Percentiles rank a stretch among this genome's conserved stretches.
Conservation (phyloP, 2,329 filamentous ascomycete genomes). For the Phyllachora maydis region DNA sequence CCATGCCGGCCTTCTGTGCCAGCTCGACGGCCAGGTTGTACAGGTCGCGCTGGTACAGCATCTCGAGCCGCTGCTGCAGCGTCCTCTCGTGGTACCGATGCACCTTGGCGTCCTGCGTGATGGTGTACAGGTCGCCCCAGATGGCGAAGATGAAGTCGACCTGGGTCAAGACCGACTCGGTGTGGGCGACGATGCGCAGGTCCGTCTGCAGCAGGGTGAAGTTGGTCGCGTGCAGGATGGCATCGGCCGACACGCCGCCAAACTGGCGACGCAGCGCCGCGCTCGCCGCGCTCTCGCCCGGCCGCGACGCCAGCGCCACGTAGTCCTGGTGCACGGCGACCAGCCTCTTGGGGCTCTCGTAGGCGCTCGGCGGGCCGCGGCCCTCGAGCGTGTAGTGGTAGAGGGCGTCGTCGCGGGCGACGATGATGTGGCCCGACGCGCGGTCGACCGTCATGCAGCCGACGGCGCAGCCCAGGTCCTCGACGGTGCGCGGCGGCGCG, state of each 20-base stretch:
- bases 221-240: conserved; percentile 67
- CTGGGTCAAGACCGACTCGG: conserved; percentile 63
- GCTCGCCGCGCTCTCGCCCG: conserved; percentile 36
- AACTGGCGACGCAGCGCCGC: conserved; percentile 46
- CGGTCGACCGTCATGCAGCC: conserved; percentile 85
- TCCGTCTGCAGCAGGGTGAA: conserved; percentile 88
- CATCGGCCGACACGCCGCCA: conserved; percentile 50
- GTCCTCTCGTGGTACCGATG: conserved; percentile 75
- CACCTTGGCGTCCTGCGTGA: conserved; percentile 83
- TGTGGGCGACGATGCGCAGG: conserved; percentile 74
- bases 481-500: conserved; percentile 68
- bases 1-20: conserved; percentile 73
- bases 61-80: conserved; percentile 76
- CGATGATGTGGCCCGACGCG: conserved; percentile 57
- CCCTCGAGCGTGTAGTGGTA: conserved; percentile 83
- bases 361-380: conserved; percentile 71
- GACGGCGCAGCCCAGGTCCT: conserved; percentile 78
- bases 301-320: conserved; percentile 67
- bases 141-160: conserved; percentile 65
- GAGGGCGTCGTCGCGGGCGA: conserved; percentile 88
- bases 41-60: conserved; percentile 84
- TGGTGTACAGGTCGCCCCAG: conserved; percentile 83
- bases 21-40: conserved; percentile 83
- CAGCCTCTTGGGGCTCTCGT: conserved; percentile 74
- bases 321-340: conserved; percentile 70